A percentile compares a stretch with the other conserved stretches of the same genome.
These are phyloP conservation scores for Furcasterigmium sp. DNA, from an alignment of 2,329 filamentous ascomycete species.

Conservation along the genomic window DNA sequence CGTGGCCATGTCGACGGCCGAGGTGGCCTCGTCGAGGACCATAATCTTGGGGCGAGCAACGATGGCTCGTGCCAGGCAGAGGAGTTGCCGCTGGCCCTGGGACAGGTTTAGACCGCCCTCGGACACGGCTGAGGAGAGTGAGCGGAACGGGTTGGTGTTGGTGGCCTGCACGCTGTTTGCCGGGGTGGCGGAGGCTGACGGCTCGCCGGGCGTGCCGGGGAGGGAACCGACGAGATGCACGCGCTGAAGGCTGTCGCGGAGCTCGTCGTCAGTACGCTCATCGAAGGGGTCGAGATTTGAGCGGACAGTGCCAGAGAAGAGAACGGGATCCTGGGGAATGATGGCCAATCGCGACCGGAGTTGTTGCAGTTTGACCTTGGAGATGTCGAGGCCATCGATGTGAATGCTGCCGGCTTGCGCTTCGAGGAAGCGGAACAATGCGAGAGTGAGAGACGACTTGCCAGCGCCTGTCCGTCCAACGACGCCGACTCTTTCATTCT, in stretches of 20 bases:
- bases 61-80: constrained; percentile 70
- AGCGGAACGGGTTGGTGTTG: constrained; percentile 55
- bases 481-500: constrained; percentile 68
- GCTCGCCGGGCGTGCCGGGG: constrained; percentile 32
- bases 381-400: constrained; percentile 72
- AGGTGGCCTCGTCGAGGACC: constrained; percentile 76
- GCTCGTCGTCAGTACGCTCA: constrained; percentile 61
- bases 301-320: constrained; percentile 75
- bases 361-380: constrained; percentile 63
- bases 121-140: constrained; percentile 58
- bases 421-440: constrained; percentile 74
- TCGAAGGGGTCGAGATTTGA: constrained; percentile 75
- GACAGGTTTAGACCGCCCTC: constrained; percentile 72
- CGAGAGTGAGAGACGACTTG: constrained; percentile 70
- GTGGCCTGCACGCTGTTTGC: no score
- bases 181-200: constrained; percentile 29
- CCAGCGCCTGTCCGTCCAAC: constrained; percentile 75
- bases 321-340: constrained; percentile 74
- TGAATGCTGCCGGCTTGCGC: constrained; percentile 58
- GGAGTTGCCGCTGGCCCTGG: constrained; percentile 70
- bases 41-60: constrained; percentile 69
- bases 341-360: constrained; percentile 72
- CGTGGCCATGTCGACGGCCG: constrained; percentile 72
- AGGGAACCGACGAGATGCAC: constrained; percentile 57
- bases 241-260: constrained; percentile 63